phyloP scores from a whole-genome alignment of 768 basidiomycete species.

The Rhizopogon vulgaris region DNA sequence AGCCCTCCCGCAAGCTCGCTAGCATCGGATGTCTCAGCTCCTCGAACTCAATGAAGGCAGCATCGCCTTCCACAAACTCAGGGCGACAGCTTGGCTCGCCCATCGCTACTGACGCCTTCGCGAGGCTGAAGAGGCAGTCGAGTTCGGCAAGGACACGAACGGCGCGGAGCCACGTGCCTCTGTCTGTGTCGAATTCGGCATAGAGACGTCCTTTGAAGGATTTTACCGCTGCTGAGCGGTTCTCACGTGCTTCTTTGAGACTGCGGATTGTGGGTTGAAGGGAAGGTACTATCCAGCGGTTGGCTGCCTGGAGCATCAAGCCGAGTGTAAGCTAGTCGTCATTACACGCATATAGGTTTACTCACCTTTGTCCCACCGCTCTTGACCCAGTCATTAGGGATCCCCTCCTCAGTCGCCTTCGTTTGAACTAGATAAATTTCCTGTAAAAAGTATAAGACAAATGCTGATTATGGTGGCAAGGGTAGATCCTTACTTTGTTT shows the following conservation, averaged over 20 bases:
- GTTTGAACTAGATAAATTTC: conserved; percentile 90
- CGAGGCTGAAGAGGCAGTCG: conserved; percentile 91
- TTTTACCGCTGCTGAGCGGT: conserved; percentile 71
- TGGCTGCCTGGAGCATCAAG: conserved; percentile 43
- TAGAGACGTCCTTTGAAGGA: conserved; percentile 77
- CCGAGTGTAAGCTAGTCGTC: not conserved
- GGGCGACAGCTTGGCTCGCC: conserved; percentile 95
- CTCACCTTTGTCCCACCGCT: conserved; percentile 71
- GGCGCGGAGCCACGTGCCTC: conserved; percentile 75
- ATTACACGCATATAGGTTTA: not conserved
- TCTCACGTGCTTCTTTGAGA: conserved; percentile 93
- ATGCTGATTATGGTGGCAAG: not conserved
- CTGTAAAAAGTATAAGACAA: conserved; percentile 30
- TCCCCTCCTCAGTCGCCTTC: conserved; percentile 46
- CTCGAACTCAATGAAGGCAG: conserved; percentile 81
- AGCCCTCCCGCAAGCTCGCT: conserved; percentile 59
- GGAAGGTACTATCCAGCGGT: conserved; percentile 73
- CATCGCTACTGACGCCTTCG: conserved; percentile 82
- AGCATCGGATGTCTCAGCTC: conserved; percentile 87
- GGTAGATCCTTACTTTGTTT: conserved; percentile 52
- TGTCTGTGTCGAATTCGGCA: conserved; percentile 77
- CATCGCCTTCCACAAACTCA: conserved; percentile 73
- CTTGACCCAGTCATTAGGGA: conserved; percentile 86
- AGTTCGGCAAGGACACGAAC: conserved; percentile 86
- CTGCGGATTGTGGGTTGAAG: conserved; percentile 66